These are phyloP conservation scores for Neurospora discreta DNA, from an alignment of 495 filamentous ascomycete genomes.

Conservation along the genomic window DNA sequence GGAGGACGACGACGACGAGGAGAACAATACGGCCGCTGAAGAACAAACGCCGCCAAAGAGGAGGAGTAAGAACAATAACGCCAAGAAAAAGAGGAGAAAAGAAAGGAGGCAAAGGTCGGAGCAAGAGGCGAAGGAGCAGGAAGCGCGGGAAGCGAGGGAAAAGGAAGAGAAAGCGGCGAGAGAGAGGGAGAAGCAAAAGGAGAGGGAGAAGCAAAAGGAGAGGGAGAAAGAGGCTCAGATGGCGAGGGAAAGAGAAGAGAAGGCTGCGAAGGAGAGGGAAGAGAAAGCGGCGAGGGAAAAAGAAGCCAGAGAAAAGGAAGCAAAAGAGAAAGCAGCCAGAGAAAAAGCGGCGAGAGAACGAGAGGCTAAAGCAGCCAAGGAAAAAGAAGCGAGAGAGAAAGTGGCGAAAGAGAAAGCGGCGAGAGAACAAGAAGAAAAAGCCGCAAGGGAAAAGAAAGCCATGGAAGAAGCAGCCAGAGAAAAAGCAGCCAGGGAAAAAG, in stretches of 20 bases:
- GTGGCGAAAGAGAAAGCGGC: not conserved
- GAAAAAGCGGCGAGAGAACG: not conserved
- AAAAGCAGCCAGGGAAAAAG: not conserved
- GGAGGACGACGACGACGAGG: not conserved
- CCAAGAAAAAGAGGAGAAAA: not conserved
- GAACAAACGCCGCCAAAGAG: not conserved
- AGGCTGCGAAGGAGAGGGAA: not conserved
- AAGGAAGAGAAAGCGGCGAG: not conserved
- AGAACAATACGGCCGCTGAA: not conserved
- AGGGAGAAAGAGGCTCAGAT: too few relatives aligned
- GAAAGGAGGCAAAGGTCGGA: not conserved
- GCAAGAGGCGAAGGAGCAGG: not conserved
- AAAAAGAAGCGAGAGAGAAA: not conserved
- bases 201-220: not conserved
- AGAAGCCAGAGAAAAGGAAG: too few relatives aligned
- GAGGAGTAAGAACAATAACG: not conserved
- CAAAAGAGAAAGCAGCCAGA: not conserved
- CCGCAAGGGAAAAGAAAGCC: not conserved
- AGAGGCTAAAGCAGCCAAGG: not conserved
- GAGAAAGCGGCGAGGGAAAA: too few relatives aligned
- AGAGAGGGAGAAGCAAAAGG: too few relatives aligned
- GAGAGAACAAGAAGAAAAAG: not conserved
- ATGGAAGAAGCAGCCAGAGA: not conserved
- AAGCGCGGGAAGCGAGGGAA: not conserved
- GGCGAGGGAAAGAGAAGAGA: not conserved